phyloP scores from a whole-genome alignment of 345 rosid genomes.

The Physaria fendleri region DNA sequence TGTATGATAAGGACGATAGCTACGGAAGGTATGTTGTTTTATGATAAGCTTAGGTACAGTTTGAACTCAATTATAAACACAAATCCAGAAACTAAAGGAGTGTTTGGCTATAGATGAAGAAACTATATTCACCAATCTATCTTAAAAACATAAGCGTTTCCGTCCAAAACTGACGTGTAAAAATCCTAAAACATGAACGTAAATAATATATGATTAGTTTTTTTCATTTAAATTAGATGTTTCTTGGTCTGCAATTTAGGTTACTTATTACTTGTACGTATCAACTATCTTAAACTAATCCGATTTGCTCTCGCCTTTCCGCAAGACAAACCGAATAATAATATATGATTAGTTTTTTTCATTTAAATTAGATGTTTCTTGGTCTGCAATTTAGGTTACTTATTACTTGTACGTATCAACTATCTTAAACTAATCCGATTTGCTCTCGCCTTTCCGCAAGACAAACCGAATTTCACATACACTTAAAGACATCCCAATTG shows the following conservation, averaged over 20 bases:
- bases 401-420: constrained; percentile 31
- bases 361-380: constrained; percentile 2
- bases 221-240: not conserved
- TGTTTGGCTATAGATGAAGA: too few relatives aligned
- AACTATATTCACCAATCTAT: too few relatives aligned
- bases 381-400: constrained; percentile 16
- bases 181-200: too few relatives aligned
- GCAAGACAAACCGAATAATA: constrained; percentile 2
- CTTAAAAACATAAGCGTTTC: too few relatives aligned
- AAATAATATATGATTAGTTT: too few relatives aligned
- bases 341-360: too few relatives aligned
- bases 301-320: constrained; percentile 16
- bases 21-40: not conserved
- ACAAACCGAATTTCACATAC: constrained; percentile 4
- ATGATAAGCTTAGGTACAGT: not conserved
- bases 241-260: constrained; percentile 20
- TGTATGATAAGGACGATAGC: not conserved
- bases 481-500: not conserved
- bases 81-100: too few relatives aligned
- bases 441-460: constrained; percentile 13
- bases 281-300: constrained; percentile 23
- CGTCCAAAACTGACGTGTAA: too few relatives aligned
- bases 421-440: constrained; percentile 16
- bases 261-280: constrained; percentile 27
- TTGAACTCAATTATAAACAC: too few relatives aligned